Evolutionary conservation across 75 land plant genomes (phyloP), one percentile per base, ranked within the genome.

Genomic region (Gnetum montanum): DNA sequence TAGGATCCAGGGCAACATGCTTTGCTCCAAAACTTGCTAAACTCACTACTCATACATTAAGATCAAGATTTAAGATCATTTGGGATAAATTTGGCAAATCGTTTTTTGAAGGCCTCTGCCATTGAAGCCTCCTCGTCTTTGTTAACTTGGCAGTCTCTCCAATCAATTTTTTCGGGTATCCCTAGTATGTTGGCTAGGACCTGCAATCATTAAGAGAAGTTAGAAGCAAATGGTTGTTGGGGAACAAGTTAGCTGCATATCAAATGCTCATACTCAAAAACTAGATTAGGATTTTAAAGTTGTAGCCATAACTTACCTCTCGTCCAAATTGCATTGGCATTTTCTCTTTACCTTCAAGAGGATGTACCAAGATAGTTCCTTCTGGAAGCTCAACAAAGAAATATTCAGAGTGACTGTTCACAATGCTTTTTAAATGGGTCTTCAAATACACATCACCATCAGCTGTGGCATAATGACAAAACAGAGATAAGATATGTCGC

Each of bases 301-400:
- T 20, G 6, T 15, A 16, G 18, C 1, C 13, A 26, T 2, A 53
- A 26, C 60, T 47, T 61, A 94, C 99, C 96, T 95, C 99, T 30
- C 99, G 96, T 7, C 99, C 99, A 67, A 95, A 90, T 66, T 95
- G 99, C 41, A 71, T 68, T 6, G 96, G 88, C 53, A 95, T 72
- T 31, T 80, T 86, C 74, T 80, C 85, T 57, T 76, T 73, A 33
- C 70, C 80, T 30, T 61, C 85, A 74, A 89, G 70, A 33, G 64
- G 31, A 76, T 83, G 99, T 13, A 63, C 74, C 31, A 90, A 53
- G n/a, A 73, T 68, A 25, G 79, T 76, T 35, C 83, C 85, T 22
- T 78, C 88, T 34, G 96, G 88, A 34, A 95, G 83, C 54, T 95
- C 96, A 24, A 85, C 96, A 68, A 76, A 82, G 51, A 95, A 95